These are phyloP conservation scores for Solanum tacnaense DNA, from an alignment of 257 asterid species.

Conservation along the genomic window DNA sequence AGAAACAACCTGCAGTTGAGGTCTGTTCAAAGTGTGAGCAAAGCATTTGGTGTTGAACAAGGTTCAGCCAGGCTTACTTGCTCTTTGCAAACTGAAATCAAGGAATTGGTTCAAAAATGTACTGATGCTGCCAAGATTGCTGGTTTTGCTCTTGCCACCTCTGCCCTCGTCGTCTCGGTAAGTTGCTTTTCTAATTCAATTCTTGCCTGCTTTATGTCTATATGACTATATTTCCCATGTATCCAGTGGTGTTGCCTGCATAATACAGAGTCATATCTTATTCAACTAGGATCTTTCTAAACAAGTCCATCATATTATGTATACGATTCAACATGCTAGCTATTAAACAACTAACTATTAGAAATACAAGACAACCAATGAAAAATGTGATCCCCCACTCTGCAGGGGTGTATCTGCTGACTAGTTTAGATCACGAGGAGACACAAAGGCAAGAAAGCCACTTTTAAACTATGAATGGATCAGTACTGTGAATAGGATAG, in stretches of 20 bases:
- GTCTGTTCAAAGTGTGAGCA: slow-evolving; percentile 37
- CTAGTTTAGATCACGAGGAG: slow-evolving; percentile 6
- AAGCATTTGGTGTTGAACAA: slow-evolving; percentile 61
- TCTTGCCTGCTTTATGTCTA: not conserved
- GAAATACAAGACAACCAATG: not conserved
- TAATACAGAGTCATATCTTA: not conserved
- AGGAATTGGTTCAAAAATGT: slow-evolving; percentile 67
- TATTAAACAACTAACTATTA: not conserved
- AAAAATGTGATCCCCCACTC: not conserved
- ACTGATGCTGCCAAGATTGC: slow-evolving; percentile 93
- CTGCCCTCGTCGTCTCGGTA: slow-evolving; percentile 91
- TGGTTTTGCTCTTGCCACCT: slow-evolving; percentile 94
- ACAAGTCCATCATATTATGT: not conserved
- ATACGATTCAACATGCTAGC: not conserved
- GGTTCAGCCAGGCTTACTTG: slow-evolving; percentile 44
- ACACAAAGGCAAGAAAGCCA: slow-evolving; percentile 1
- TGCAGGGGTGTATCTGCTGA: not conserved
- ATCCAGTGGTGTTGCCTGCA: not conserved
- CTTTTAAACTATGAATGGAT: not conserved
- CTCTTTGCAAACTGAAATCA: slow-evolving; percentile 75
- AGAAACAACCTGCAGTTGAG: slow-evolving; percentile 50
- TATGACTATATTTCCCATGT: not conserved
- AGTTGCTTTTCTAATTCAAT: not conserved
- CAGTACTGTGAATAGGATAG: not conserved
- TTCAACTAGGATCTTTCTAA: not conserved